These are phyloP conservation scores for Verticillium nonalfalfae DNA, from an alignment of 2,329 filamentous ascomycete genomes.

Conservation along the genomic window DNA sequence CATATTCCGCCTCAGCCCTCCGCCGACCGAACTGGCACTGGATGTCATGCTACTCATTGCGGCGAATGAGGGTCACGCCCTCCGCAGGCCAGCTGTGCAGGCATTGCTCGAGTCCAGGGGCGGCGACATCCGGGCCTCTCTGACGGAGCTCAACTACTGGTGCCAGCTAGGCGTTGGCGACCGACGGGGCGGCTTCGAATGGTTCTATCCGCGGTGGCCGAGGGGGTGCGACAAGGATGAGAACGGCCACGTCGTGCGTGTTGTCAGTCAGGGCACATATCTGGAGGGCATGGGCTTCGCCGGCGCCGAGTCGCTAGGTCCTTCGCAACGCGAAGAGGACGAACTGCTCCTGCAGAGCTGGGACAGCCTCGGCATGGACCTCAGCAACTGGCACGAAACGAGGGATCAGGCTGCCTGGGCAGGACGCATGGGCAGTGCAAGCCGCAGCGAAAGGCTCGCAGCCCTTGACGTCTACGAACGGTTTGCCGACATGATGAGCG, in stretches of 20 bases:
- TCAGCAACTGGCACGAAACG: conserved; percentile 49
- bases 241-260: conserved; percentile 62
- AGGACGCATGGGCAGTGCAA: conserved; percentile 13
- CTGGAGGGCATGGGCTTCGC: conserved; percentile 71
- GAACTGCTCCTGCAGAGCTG: conserved; percentile 60
- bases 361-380: conserved; percentile 61
- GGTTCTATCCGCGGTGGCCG: conserved; percentile 78
- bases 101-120: conserved; percentile 64
- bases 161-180: conserved; percentile 95
- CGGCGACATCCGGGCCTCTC: conserved; percentile 70
- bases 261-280: conserved; percentile 79
- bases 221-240: conserved; percentile 63
- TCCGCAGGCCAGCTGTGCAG: conserved; percentile 60
- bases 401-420: conserved; percentile 32
- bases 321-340: conserved; percentile 39
- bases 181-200: conserved; percentile 78
- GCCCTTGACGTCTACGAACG: conserved; percentile 44
- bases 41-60: conserved; percentile 80
- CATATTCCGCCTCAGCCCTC: conserved; percentile 68
- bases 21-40: conserved; percentile 61
- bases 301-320: conserved; percentile 49
- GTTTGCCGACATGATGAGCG: conserved; percentile 56
- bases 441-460: conserved; percentile 18
- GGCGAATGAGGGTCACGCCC: conserved; percentile 80
- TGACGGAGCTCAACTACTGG: conserved; percentile 89